A percentile compares a stretch with the other conserved stretches of the same genome.
Evolutionary conservation across 1,139 yeast species (phyloP).

Genomic region (Ashbya aceris): DNA sequence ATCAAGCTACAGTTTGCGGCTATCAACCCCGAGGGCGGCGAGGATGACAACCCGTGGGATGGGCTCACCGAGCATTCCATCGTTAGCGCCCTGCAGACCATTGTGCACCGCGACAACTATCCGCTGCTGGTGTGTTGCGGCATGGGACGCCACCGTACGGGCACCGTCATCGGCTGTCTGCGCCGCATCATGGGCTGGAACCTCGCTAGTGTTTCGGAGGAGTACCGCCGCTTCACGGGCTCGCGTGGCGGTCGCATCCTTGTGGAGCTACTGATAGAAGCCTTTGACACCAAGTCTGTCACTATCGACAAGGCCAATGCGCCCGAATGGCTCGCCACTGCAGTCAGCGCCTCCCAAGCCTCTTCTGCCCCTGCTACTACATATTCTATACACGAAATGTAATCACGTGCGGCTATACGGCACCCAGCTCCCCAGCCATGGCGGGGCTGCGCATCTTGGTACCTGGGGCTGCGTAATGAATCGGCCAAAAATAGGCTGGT

Average conservation of each 20-base stretch:
- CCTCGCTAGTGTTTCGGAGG: slow-evolving; percentile 86
- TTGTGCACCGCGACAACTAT: slow-evolving; percentile 61
- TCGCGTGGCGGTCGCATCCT: slow-evolving; percentile 83
- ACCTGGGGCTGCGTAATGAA: no score
- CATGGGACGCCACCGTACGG: slow-evolving; percentile 95
- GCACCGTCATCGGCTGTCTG: slow-evolving; percentile 89
- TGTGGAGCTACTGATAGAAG: slow-evolving; percentile 84
- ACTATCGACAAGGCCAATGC: slow-evolving; percentile 24
- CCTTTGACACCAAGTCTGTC: slow-evolving; percentile 28
- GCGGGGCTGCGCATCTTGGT: no score
- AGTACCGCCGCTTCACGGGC: slow-evolving; percentile 88
- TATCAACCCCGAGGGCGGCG: slow-evolving; percentile 54
- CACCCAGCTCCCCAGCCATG: no score
- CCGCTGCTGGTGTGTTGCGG: slow-evolving; percentile 92
- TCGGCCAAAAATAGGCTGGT: no score
- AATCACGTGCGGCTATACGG: no score
- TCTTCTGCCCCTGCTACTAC: no score
- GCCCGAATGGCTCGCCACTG: slow-evolving; percentile 24
- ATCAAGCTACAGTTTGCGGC: slow-evolving; percentile 56
- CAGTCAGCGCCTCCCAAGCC: not conserved
- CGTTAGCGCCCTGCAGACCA: slow-evolving; percentile 65
- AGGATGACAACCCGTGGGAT: slow-evolving; percentile 90
- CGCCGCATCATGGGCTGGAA: slow-evolving; percentile 93
- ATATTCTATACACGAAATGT: no score
- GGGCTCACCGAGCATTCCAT: slow-evolving; percentile 83